These are phyloP conservation scores for Phytophthora megakarya DNA, from an alignment of 352 stramenopile genomes.

Conservation along the genomic window DNA sequence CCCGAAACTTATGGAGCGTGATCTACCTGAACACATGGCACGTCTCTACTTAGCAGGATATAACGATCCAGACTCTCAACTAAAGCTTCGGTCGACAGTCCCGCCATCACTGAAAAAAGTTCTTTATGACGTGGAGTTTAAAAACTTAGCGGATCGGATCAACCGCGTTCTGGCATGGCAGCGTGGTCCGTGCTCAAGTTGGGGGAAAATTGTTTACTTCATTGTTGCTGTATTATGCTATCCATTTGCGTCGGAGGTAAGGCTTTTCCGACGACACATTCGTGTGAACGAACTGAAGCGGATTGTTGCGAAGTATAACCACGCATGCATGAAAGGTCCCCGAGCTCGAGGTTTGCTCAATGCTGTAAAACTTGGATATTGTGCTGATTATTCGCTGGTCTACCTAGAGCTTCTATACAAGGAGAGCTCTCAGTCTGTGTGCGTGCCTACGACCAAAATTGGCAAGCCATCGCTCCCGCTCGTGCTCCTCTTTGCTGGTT, in stretches of 20 bases:
- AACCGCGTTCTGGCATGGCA: conserved; percentile 68
- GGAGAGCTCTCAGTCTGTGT: conserved; percentile 71
- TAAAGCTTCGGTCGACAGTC: conserved; percentile 67
- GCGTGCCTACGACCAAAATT: conserved; percentile 72
- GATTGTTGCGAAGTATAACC: conserved; percentile 77
- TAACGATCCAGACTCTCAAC: conserved; percentile 65
- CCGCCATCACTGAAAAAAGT: conserved; percentile 62
- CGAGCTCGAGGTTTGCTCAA: conserved; percentile 72
- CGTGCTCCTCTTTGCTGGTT: conserved; percentile 78
- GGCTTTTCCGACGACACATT: conserved; percentile 69
- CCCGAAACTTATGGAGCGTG: conserved; percentile 78
- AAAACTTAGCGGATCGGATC: conserved; percentile 63
- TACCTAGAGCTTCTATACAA: conserved; percentile 82
- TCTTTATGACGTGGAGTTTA: conserved; percentile 72
- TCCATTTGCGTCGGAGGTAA: conserved; percentile 69
- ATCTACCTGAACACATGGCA: conserved; percentile 82
- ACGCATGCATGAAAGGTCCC: conserved; percentile 81
- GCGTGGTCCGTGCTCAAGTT: conserved; percentile 49
- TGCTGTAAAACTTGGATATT: conserved; percentile 80
- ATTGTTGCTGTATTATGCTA: conserved; percentile 72
- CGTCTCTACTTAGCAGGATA: conserved; percentile 72
- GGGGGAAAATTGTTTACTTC: conserved; percentile 63
- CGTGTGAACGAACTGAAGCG: conserved; percentile 81
- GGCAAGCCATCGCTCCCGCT: conserved; percentile 73
- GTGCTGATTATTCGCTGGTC: conserved; percentile 78